Conservation (phyloP, 1,284 basidiomycete species). For the Ceratobasidium sp. region DNA sequence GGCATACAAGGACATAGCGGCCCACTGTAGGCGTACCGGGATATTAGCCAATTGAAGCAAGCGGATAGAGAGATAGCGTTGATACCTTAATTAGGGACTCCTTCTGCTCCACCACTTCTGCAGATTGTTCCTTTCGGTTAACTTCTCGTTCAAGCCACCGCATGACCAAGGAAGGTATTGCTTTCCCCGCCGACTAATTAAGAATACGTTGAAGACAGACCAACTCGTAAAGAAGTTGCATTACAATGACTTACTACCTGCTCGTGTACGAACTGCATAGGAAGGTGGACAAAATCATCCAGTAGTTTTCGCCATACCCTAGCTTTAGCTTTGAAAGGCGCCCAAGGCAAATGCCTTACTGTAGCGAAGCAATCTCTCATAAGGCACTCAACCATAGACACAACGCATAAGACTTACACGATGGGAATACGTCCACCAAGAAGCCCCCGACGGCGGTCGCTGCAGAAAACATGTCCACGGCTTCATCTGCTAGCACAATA, state of each 20-base stretch:
- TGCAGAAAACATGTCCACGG: slow-evolving; percentile 23
- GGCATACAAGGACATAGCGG: not conserved
- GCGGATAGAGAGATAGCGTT: not conserved
- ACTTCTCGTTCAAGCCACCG: slow-evolving; percentile 28
- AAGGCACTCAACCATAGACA: not conserved
- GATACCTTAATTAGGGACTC: slow-evolving; percentile 8
- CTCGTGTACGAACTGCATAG: slow-evolving; percentile 7
- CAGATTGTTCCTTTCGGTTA: not conserved
- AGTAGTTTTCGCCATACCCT: slow-evolving; percentile 21
- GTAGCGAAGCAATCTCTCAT: not conserved
- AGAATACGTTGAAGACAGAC: not conserved
- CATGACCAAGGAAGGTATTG: not conserved
- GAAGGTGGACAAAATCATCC: not conserved
- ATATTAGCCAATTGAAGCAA: not conserved
- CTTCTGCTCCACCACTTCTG: slow-evolving; percentile 1
- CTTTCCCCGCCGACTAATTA: not conserved
- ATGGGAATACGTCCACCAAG: slow-evolving; percentile 15
- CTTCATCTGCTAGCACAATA: slow-evolving; percentile 4
- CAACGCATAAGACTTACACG: slow-evolving; percentile 7
- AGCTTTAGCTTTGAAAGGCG: slow-evolving; percentile 23
- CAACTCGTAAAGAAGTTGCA: not conserved
- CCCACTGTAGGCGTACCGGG: slow-evolving; percentile 9
- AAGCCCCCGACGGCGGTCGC: slow-evolving; percentile 9
- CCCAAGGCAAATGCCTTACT: slow-evolving; percentile 40
- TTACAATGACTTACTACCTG: slow-evolving; percentile 9